Base-by-base conservation (phyloP, 352 stramenopile genomes). In the Globisporangium barbulae region DNA sequence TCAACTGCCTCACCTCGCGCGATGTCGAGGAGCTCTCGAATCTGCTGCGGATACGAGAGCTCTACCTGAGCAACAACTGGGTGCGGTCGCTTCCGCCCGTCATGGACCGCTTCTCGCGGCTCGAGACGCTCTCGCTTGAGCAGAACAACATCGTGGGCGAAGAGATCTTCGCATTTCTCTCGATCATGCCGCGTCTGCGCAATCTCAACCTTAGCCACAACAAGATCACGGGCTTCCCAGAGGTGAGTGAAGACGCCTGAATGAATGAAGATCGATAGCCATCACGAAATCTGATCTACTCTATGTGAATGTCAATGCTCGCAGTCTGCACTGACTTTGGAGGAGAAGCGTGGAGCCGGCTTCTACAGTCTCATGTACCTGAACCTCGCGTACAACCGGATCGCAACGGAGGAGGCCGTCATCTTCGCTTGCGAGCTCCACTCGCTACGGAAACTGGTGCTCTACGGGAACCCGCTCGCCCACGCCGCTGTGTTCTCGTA, bases 161-260 rank as follows among this genome's bases (percentile, higher is more conserved):
- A 22, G 80, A 86, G 30, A 71, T 89, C n/a, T 92, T 94, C 65
- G 67, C 78, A 2, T 80, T 92, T n/a, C 69, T 94, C 15, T 54
- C 76, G 13, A 81, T 90, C 39, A 71, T 85, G 59, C 85, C 85
- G 3, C 78, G 82, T 0, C 66, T 94, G 15, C 75, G 76, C 8
- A 89, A 89, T 30, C 71, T 94, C 53, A 92, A 94, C 50, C 41
- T 94, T n/a, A 90, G 78, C 33, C 76, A 91, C 59, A 94, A 94
- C 71, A 90, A 87, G 53, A 72, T 94, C 61, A 85, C 78, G 10
- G 65, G 72, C 3, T 91, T 94, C 48, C 81, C 81, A 3, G 83
- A 93, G 72, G 78, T 89, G 44, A 35, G 66, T 47, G 28, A 53
- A 2, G 4, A 8, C 10, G 35, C 9, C 5, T 19, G 39, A 15